phyloP scores from a whole-genome alignment of 163 green algal genomes.

The Chlorella variabilis region DNA sequence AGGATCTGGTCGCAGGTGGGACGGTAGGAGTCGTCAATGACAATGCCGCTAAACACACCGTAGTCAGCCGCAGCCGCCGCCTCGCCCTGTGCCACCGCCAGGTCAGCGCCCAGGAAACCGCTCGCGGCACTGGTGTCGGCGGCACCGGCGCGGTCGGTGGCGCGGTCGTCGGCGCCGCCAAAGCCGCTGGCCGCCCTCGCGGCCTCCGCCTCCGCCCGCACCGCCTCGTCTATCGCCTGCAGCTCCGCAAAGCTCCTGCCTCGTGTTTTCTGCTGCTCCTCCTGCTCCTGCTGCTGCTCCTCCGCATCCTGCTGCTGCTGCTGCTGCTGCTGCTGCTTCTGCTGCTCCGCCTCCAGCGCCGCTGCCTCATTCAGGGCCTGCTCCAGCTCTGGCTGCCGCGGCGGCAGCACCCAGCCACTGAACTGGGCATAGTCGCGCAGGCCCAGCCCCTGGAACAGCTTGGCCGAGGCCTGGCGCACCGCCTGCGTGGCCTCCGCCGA shows the following conservation, averaged over 20 bases:
- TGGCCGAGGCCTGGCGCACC: slow-evolving; percentile 12
- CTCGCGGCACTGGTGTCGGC: slow-evolving; percentile 3
- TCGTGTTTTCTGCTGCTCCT: not conserved
- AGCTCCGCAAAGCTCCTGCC: slow-evolving; percentile 41
- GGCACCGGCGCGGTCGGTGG: not conserved
- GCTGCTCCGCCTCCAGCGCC: not conserved
- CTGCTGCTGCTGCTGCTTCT: not conserved
- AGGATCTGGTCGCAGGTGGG: not conserved
- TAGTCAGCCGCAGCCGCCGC: not conserved
- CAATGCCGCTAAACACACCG: slow-evolving; percentile 30
- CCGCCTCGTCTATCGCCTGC: slow-evolving; percentile 4
- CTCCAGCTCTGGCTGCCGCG: not conserved
- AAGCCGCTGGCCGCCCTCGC: not conserved
- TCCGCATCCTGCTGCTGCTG: not conserved
- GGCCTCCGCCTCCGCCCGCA: not conserved
- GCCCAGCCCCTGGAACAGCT: slow-evolving; percentile 39
- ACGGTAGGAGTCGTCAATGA: slow-evolving; percentile 32
- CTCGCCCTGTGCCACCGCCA: not conserved
- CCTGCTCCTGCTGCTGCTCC: not conserved
- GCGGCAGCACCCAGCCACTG: slow-evolving; percentile 32
- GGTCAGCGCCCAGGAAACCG: not conserved
- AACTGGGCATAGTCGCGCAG: slow-evolving; percentile 47
- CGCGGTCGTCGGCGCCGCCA: not conserved
- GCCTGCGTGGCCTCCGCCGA: not conserved
- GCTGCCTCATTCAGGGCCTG: not conserved